Evolutionary conservation across 306 rosid species (phyloP).

Genomic region (Sicyos baderoa): DNA sequence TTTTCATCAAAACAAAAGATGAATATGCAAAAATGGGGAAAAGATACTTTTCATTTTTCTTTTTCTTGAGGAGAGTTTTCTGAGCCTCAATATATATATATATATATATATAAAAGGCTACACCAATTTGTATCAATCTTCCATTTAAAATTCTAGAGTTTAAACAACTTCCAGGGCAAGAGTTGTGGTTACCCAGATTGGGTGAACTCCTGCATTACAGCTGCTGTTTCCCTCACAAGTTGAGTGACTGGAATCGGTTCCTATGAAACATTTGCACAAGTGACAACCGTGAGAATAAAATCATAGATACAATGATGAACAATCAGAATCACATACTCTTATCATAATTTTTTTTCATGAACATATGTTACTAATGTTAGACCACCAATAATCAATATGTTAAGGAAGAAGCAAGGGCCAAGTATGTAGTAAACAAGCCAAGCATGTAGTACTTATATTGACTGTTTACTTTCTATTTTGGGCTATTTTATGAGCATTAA

Average conservation of each 20-base stretch:
- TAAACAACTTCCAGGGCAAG: neutral
- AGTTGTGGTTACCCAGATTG: conserved; percentile 70
- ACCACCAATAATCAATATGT: too few relatives aligned
- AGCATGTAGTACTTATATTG: too few relatives aligned
- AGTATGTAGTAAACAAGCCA: too few relatives aligned
- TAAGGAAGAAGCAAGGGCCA: too few relatives aligned
- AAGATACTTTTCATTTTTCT: too few relatives aligned
- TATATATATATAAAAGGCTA: too few relatives aligned
- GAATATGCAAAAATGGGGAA: neutral
- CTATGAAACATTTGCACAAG: conserved; percentile 31
- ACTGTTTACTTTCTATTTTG: too few relatives aligned
- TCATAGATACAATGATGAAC: neutral
- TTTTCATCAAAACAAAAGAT: neutral
- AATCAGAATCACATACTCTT: neutral
- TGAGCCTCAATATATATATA: too few relatives aligned
- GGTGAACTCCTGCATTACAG: conserved; percentile 96
- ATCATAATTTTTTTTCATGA: too few relatives aligned
- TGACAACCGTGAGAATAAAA: neutral
- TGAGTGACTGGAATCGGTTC: conserved; percentile 95
- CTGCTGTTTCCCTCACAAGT: conserved; percentile 93
- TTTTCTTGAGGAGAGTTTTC: too few relatives aligned
- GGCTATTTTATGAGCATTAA: too few relatives aligned
- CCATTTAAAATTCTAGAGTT: neutral
- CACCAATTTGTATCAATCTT: conserved; percentile 1
- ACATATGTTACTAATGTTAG: neutral